These are phyloP conservation scores for Claviceps maximensis DNA, from an alignment of 2,329 filamentous ascomycete genomes.

Conservation along the genomic window DNA sequence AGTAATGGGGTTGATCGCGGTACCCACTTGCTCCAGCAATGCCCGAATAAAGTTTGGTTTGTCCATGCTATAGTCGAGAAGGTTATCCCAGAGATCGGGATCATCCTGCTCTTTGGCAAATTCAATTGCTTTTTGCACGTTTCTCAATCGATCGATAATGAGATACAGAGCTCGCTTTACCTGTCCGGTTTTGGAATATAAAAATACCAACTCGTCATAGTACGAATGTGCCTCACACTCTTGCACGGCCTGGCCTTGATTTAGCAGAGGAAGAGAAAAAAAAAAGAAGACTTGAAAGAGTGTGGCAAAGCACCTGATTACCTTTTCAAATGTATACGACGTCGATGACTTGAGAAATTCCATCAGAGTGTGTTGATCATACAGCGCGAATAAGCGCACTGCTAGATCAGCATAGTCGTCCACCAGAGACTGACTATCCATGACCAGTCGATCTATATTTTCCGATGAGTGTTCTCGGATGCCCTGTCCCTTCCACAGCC, in stretches of 20 bases:
- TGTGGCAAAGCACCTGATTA: conserved; percentile 11
- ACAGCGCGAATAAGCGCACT: conserved; percentile 73
- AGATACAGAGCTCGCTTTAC: conserved; percentile 83
- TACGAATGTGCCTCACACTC: conserved; percentile 73
- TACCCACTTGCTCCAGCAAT: conserved; percentile 85
- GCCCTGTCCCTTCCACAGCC: conserved; percentile 68
- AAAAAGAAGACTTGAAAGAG: neutral
- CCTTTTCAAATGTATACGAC: conserved; percentile 75
- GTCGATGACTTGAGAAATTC: conserved; percentile 76
- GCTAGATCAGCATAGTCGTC: conserved; percentile 81
- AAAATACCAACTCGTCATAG: conserved; percentile 85
- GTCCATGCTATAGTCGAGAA: conserved; percentile 94
- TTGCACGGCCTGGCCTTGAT: conserved; percentile 40
- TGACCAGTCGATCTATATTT: conserved; percentile 41
- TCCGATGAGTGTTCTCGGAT: conserved; percentile 40
- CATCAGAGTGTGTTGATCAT: conserved; percentile 70
- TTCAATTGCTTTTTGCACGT: conserved; percentile 83
- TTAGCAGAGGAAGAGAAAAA: conserved; percentile 1
- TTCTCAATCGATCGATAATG: conserved; percentile 84
- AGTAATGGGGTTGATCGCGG: conserved; percentile 81
- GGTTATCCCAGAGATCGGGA: conserved; percentile 84
- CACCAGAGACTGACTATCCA: conserved; percentile 55
- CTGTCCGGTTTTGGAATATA: conserved; percentile 89
- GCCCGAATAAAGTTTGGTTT: conserved; percentile 90
- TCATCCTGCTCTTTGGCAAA: conserved; percentile 93